Conservation (phyloP, 164 flowering plant species). For the grape (Vitis vinifera) region DNA sequence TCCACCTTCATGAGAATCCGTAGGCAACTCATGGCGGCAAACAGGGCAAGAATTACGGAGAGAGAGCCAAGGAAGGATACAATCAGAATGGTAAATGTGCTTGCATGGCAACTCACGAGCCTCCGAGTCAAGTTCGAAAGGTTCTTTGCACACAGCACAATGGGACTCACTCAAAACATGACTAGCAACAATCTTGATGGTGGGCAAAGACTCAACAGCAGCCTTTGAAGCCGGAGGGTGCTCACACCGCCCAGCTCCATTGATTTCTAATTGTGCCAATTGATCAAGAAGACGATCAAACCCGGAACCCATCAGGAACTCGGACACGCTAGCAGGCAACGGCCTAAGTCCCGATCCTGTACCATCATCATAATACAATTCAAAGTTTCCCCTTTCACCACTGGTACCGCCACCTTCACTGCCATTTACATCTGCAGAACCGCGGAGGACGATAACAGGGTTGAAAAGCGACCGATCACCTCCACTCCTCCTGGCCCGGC, state of each 20-base stretch:
- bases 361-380: slow-evolving; percentile 58
- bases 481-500: slow-evolving; percentile 46
- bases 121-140: slow-evolving; percentile 25
- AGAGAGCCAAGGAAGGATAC: slow-evolving; percentile 37
- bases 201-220: slow-evolving; percentile 37
- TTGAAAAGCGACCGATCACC: slow-evolving; percentile 59
- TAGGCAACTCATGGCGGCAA: slow-evolving; percentile 40
- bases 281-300: slow-evolving; percentile 62
- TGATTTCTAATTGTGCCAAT: slow-evolving; percentile 47
- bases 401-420: slow-evolving; percentile 11
- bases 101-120: slow-evolving; percentile 41
- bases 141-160: slow-evolving; percentile 35
- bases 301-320: slow-evolving; percentile 60
- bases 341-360: slow-evolving; percentile 55
- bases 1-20: slow-evolving; percentile 16
- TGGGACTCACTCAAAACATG: slow-evolving; percentile 27
- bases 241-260: slow-evolving; percentile 39
- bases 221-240: slow-evolving; percentile 67
- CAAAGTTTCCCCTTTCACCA: slow-evolving; percentile 31
- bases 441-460: slow-evolving; percentile 58
- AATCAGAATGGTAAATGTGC: slow-evolving; percentile 32
- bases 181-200: slow-evolving; percentile 16
- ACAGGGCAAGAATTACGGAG: slow-evolving; percentile 42
- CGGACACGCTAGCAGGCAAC: slow-evolving; percentile 50
- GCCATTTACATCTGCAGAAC: slow-evolving; percentile 22